Conservation (phyloP, 306 rosid species). For the barrel medic (Medicago truncatula) region MtrunA17r5.0-ANR NC_053043.1:18738001-18738500, state of each 20-base stretch:
- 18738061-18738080: too few relatives aligned
- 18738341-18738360: background rate
- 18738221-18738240: too few relatives aligned
- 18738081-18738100: too few relatives aligned
- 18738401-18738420: too few relatives aligned
- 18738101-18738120: too few relatives aligned
- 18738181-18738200: too few relatives aligned
- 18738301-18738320: too few relatives aligned
- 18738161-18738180: background rate
- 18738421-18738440: background rate
- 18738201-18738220: too few relatives aligned
- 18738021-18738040: background rate
- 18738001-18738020: background rate
- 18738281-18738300: background rate
- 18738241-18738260: background rate
- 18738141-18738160: too few relatives aligned
- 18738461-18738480: too few relatives aligned
- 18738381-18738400: background rate
- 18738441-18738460: background rate
- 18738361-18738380: too few relatives aligned
- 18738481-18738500: background rate
- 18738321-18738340: background rate
- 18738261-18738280: background rate
- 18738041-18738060: background rate
- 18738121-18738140: too few relatives aligned